These are phyloP conservation scores for Hydrangea macrophylla DNA, from an alignment of 148 eudicot species.

Conservation along the genomic window DNA sequence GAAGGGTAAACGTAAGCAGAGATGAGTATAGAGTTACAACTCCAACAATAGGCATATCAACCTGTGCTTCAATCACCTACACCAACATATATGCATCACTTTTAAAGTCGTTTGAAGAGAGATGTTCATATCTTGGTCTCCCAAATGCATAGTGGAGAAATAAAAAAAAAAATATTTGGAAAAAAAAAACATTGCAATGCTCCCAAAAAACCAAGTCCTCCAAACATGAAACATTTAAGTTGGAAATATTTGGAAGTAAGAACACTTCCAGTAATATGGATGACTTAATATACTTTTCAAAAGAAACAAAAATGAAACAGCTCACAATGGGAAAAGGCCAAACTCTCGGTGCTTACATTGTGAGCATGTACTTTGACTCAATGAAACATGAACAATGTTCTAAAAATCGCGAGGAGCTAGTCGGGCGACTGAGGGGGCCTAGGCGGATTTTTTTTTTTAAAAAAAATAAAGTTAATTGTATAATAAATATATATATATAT, in stretches of 20 bases:
- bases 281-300: constrained; percentile 2
- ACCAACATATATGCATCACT: constrained; percentile 13
- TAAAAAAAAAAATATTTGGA: background rate
- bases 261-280: constrained; percentile 7
- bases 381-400: too few species aligned
- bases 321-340: background rate
- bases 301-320: too few species aligned
- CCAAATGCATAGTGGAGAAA: background rate
- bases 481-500: too few species aligned
- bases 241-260: too few species aligned
- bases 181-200: too few species aligned
- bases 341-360: too few species aligned
- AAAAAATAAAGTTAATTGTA: too few species aligned
- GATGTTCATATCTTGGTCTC: background rate
- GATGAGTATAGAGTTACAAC: constrained; percentile 89
- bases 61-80: constrained; percentile 97
- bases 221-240: background rate
- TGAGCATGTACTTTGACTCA: too few species aligned
- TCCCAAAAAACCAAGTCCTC: too few species aligned
- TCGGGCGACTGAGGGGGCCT: too few species aligned
- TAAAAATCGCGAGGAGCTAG: too few species aligned
- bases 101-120: background rate
- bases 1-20: constrained; percentile 86
- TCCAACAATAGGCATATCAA: constrained; percentile 85
- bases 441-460: too few species aligned